Evolutionary conservation across 2,329 filamentous ascomycete species (phyloP).

Genomic region (Cadophora malorum): DNA sequence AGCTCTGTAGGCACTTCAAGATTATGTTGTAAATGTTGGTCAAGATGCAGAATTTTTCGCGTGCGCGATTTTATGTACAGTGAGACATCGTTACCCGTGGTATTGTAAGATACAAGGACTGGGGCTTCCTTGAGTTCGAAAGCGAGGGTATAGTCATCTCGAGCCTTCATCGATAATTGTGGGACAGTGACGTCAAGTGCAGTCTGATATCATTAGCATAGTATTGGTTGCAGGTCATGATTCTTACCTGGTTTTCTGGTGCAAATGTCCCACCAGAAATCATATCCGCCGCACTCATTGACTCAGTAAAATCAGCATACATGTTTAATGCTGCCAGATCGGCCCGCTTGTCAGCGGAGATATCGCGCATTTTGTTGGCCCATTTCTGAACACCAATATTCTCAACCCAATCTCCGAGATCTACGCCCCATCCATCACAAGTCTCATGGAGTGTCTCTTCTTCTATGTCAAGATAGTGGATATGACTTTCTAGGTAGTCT

Average conservation of each 20-base stretch:
- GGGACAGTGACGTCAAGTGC: constrained; percentile 40
- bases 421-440: constrained; percentile 72
- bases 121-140: constrained; percentile 60
- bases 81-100: constrained; percentile 37
- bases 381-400: constrained; percentile 50
- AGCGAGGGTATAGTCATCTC: constrained; percentile 60
- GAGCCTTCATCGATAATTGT: constrained; percentile 52
- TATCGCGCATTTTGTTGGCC: constrained; percentile 43
- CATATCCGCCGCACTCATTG: constrained; percentile 71
- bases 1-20: constrained; percentile 38
- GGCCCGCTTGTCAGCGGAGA: constrained; percentile 31
- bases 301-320: constrained; percentile 61
- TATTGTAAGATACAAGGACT: constrained; percentile 32
- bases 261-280: constrained; percentile 47
- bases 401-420: constrained; percentile 63
- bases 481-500: constrained; percentile 56
- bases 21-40: constrained; percentile 35
- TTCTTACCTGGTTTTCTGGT: constrained; percentile 38
- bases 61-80: constrained; percentile 41
- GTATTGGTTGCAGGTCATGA: neutral
- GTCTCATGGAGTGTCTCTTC: constrained; percentile 69
- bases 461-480: constrained; percentile 54
- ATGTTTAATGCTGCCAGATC: constrained; percentile 52
- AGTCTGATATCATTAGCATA: constrained; percentile 29
- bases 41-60: constrained; percentile 40